phyloP scores from a whole-genome alignment of 371 early-diverging fungal species.

The Syncephalis plumigaleata region DNA sequence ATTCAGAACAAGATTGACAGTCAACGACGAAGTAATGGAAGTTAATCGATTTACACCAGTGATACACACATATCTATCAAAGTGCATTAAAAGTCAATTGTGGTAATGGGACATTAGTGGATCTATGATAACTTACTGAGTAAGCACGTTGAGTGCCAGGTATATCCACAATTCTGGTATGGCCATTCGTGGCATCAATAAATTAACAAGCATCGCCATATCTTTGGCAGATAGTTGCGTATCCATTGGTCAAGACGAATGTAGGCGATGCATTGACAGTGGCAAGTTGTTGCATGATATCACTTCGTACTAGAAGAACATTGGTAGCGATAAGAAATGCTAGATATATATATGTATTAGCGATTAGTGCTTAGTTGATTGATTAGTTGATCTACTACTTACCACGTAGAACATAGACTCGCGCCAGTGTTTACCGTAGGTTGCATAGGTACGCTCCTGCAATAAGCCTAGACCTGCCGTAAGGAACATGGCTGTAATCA shows the following conservation, averaged over 20 bases:
- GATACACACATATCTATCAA: constrained; percentile 50
- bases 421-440: constrained; percentile 72
- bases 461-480: constrained; percentile 66
- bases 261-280: constrained; percentile 29
- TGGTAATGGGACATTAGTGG: not conserved
- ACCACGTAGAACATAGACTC: constrained; percentile 81
- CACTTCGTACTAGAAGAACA: constrained; percentile 47
- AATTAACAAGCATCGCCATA: not conserved
- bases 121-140: constrained; percentile 37
- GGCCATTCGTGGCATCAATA: constrained; percentile 10
- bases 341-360: constrained; percentile 8
- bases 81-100: not conserved
- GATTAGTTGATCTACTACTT: constrained; percentile 7
- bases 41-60: constrained; percentile 74
- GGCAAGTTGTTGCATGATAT: constrained; percentile 29
- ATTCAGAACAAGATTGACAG: constrained; percentile 70
- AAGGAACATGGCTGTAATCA: constrained; percentile 52
- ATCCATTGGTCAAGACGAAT: constrained; percentile 15
- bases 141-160: constrained; percentile 42
- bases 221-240: too few species aligned
- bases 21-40: constrained; percentile 54
- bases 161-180: constrained; percentile 53
- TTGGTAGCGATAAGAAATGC: constrained; percentile 65
- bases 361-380: not conserved
- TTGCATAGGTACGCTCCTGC: constrained; percentile 65